phyloP scores from a whole-genome alignment of 768 basidiomycete species.

The Mycena metata region DNA sequence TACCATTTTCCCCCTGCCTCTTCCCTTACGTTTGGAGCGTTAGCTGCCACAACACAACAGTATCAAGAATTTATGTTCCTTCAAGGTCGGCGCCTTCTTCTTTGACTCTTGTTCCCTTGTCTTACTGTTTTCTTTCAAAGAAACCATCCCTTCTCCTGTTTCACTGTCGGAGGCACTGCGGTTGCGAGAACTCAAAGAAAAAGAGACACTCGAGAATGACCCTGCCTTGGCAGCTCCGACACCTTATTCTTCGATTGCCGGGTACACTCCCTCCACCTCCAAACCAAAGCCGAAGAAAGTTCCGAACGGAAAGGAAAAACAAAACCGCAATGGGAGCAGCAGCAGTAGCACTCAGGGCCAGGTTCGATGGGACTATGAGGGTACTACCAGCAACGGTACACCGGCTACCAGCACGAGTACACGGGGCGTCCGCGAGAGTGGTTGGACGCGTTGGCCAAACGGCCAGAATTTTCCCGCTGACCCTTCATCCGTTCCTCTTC shows the following conservation, averaged over 20 bases:
- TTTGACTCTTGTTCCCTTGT: slow-evolving; percentile 29
- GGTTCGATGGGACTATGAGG: slow-evolving; percentile 37
- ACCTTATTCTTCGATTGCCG: slow-evolving; percentile 37
- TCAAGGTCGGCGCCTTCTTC: slow-evolving; percentile 57
- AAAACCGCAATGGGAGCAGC: slow-evolving; percentile 45
- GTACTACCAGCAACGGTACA: slow-evolving; percentile 43
- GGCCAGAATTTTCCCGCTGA: slow-evolving; percentile 28
- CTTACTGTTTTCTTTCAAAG: slow-evolving; percentile 50
- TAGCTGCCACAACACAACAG: slow-evolving; percentile 71
- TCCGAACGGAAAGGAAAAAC: slow-evolving; percentile 52
- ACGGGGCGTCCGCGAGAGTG: slow-evolving; percentile 29
- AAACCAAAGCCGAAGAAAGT: slow-evolving; percentile 56
- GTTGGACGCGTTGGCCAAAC: slow-evolving; percentile 36
- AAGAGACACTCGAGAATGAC: slow-evolving; percentile 70
- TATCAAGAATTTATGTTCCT: slow-evolving; percentile 82
- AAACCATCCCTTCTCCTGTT: slow-evolving; percentile 76
- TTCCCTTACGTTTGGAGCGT: slow-evolving; percentile 26
- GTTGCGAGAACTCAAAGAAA: slow-evolving; percentile 65
- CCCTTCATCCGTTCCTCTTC: slow-evolving; percentile 5
- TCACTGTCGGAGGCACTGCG: slow-evolving; percentile 71
- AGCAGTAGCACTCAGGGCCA: slow-evolving; percentile 37
- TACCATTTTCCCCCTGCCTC: slow-evolving; percentile 20
- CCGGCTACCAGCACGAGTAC: slow-evolving; percentile 41
- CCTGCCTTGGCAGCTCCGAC: slow-evolving; percentile 59
- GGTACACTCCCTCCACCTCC: slow-evolving; percentile 32